phyloP scores from a whole-genome alignment of 805 yeast genomes.

The Osmozyma mogii region DNA sequence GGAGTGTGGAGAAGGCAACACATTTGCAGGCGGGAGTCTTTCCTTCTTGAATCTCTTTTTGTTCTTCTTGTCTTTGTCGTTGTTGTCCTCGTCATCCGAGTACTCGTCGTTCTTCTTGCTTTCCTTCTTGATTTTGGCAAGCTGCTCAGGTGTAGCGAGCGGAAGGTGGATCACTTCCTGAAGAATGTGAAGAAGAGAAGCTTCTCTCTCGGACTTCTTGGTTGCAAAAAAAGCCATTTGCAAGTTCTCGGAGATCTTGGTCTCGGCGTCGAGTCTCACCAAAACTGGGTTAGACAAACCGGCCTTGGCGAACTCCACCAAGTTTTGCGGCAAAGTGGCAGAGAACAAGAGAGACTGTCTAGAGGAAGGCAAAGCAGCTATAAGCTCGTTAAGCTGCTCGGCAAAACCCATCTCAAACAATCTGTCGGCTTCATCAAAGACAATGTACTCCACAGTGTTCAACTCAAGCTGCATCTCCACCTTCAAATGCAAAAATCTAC shows the following conservation, averaged over 20 bases:
- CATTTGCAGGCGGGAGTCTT: constrained; percentile 70
- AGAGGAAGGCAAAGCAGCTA: constrained; percentile 71
- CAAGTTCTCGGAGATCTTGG: constrained; percentile 81
- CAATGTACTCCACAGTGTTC: constrained; percentile 77
- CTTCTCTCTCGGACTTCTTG: constrained; percentile 83
- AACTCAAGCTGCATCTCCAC: constrained; percentile 91
- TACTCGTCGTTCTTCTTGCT: constrained; percentile 44
- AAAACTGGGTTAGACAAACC: constrained; percentile 89
- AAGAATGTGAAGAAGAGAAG: constrained; percentile 65
- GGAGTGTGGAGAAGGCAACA: constrained; percentile 74
- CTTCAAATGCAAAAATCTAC: constrained; percentile 90
- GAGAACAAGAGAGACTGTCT: constrained; percentile 89
- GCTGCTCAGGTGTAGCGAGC: constrained; percentile 62
- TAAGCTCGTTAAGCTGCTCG: constrained; percentile 83
- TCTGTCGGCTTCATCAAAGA: constrained; percentile 96
- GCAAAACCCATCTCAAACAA: constrained; percentile 94
- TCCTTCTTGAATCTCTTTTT: constrained; percentile 40
- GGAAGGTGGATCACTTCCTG: constrained; percentile 85
- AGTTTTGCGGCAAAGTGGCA: constrained; percentile 87
- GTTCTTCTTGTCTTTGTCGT: constrained; percentile 18
- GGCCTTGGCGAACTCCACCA: constrained; percentile 96
- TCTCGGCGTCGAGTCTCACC: constrained; percentile 87
- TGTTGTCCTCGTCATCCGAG: constrained; percentile 27
- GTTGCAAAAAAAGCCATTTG: constrained; percentile 83
- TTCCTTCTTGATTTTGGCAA: constrained; percentile 42